Evolutionary conservation across 805 yeast genomes (phyloP).

Genomic region (Starmerella tilneyi): DNA sequence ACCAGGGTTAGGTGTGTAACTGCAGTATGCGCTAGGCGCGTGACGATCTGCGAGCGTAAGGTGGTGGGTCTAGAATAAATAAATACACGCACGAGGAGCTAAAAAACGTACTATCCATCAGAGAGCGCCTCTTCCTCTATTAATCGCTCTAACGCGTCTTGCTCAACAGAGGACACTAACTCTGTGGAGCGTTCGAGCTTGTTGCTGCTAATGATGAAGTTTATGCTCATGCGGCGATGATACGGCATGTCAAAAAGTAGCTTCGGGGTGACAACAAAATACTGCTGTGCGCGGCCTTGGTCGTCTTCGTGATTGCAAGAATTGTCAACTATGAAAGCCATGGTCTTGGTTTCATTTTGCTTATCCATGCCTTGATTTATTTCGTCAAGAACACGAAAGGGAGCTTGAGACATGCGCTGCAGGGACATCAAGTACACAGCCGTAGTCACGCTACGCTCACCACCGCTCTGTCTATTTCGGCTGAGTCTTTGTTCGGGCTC

Average conservation of each 20-base stretch:
- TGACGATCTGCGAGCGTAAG: no score
- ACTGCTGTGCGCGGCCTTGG: constrained; percentile 48
- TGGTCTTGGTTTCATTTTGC: constrained; percentile 77
- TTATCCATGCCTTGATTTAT: constrained; percentile 99
- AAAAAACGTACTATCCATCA: not conserved
- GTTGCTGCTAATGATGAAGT: constrained; percentile 60
- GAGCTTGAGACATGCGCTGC: constrained; percentile 79
- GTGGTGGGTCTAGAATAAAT: no score
- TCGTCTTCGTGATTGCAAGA: constrained; percentile 46
- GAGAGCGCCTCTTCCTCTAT: not conserved
- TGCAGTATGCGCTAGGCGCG: no score
- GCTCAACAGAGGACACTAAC: not conserved
- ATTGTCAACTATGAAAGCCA: constrained; percentile 69
- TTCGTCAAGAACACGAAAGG: constrained; percentile 93
- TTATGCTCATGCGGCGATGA: constrained; percentile 69
- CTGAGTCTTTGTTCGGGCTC: constrained; percentile 62
- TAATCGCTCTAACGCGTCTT: not conserved
- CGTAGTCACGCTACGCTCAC: constrained; percentile 93
- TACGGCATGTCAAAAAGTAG: constrained; percentile 66
- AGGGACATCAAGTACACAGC: constrained; percentile 81
- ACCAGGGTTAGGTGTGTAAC: not conserved
- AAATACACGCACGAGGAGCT: no score
- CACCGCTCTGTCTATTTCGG: constrained; percentile 91
- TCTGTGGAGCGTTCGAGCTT: not conserved
- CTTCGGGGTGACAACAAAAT: constrained; percentile 88